Evolutionary conservation across 1,139 yeast genomes (phyloP), one percentile per base, ranked within the genome.

Genomic region (Candida gigantensis): DNA sequence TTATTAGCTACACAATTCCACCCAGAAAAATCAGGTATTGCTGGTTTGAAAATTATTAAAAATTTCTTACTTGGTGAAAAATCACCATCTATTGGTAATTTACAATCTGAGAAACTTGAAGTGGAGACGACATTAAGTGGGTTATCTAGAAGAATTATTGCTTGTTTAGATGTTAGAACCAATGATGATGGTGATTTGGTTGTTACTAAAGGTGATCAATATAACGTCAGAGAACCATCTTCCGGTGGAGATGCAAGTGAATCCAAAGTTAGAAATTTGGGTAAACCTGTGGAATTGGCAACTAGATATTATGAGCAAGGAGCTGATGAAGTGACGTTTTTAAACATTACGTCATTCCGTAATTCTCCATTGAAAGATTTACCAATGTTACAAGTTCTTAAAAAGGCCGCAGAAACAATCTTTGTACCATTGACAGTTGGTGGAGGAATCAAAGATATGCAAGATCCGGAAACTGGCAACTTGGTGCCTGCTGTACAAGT

Each of bases 371-470:
- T 90, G 35, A 79, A 75, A 45, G 98, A 92, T 57, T 80, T 90
- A 37, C 98, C 98, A 19, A 92, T 92, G 98, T 69, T 92, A 40
- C 87, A 89, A 53, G 97, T 92, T 2, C 72, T 92, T 49, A 79
- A 76, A 44, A 68, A 71, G 42, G 86, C 97, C 0, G 95, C 96
- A 7, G 84, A 85, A 59, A 82, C 94, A 0, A 86, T 92, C 34
- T 92, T 92, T 63, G 98, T 92, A 10, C 98, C 98, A 4, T 71
- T 92, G 46, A 92, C 98, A 0, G 96, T 92, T 30, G 98, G 98
- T 29, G 98, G 98, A 37, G 98, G 98, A 34, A 92, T 92, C 46
- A 83, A 87, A 49, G 97, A 92, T 57, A 78, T 87, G 52, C 71
- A 75, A 20, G 97, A 92, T 51, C 95, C 95, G 0, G 85, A 76